Conservation (phyloP, 495 filamentous ascomycete species). For the Glutinoglossum americanum region DNA sequence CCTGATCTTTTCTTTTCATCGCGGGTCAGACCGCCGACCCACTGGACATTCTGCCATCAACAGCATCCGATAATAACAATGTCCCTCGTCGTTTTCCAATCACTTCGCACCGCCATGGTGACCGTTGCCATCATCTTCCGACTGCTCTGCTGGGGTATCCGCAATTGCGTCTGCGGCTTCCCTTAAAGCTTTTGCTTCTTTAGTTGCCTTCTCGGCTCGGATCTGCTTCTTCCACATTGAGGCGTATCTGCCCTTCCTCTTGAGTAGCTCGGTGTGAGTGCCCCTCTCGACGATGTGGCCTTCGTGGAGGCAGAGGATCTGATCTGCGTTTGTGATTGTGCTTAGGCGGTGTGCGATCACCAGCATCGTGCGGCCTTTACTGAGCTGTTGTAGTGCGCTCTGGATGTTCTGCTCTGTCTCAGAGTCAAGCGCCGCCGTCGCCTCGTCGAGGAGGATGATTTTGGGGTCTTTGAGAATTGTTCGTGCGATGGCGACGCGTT, state of each 20-base stretch:
- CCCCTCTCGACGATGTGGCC: slow-evolving; percentile 70
- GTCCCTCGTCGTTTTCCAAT: neutral
- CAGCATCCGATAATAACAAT: too few relatives aligned
- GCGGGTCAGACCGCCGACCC: too few relatives aligned
- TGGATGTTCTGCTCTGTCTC: slow-evolving; percentile 96
- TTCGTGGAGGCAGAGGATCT: slow-evolving; percentile 78
- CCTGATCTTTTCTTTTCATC: too few relatives aligned
- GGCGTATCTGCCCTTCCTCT: slow-evolving; percentile 55
- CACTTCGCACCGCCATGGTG: neutral
- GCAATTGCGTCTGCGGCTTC: slow-evolving; percentile 9
- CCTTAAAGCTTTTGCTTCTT: slow-evolving; percentile 37
- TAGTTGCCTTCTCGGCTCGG: slow-evolving; percentile 61
- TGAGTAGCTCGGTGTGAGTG: slow-evolving; percentile 68
- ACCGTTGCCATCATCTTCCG: neutral
- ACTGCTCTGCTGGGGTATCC: neutral
- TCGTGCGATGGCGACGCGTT: slow-evolving; percentile 88
- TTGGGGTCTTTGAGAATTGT: slow-evolving; percentile 91
- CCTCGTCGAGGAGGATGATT: slow-evolving; percentile 91
- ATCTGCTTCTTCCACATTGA: slow-evolving; percentile 96
- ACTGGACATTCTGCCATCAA: too few relatives aligned
- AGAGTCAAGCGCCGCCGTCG: slow-evolving; percentile 84
- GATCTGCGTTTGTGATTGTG: slow-evolving; percentile 85
- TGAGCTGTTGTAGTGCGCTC: slow-evolving; percentile 55
- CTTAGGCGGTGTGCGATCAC: slow-evolving; percentile 77
- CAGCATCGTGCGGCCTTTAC: slow-evolving; percentile 65